Conservation (phyloP, 1,284 basidiomycete genomes). For the Cystobasidium pallidum region DNA sequence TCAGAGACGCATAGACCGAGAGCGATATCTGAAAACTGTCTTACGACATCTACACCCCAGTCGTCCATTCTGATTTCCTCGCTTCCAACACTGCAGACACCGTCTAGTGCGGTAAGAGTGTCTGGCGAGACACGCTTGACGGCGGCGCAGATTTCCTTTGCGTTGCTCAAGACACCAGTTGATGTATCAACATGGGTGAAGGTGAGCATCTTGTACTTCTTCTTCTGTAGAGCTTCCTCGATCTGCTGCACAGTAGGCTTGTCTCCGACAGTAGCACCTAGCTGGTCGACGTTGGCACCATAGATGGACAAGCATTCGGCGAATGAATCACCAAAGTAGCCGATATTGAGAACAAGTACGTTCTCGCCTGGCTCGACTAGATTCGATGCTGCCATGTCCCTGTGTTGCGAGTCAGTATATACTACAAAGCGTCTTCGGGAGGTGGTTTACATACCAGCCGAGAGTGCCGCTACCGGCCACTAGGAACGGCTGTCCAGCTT, state of each 20-base stretch:
- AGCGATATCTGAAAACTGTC: not conserved
- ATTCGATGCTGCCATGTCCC: constrained; percentile 78
- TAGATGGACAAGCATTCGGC: constrained; percentile 72
- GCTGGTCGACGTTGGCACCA: constrained; percentile 83
- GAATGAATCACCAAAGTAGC: constrained; percentile 88
- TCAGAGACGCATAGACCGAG: not conserved
- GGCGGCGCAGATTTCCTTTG: constrained; percentile 73
- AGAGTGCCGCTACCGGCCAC: constrained; percentile 93
- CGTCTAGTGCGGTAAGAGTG: constrained; percentile 84
- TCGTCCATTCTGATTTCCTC: constrained; percentile 92
- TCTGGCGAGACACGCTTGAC: constrained; percentile 81
- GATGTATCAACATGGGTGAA: constrained; percentile 74
- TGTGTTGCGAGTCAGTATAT: too few species aligned
- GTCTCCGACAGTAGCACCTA: constrained; percentile 80
- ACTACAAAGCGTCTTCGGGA: too few species aligned
- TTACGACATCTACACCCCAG: constrained; percentile 79
- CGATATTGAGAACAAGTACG: constrained; percentile 74
- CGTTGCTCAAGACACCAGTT: constrained; percentile 79
- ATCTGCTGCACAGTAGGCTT: constrained; percentile 69
- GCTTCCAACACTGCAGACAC: constrained; percentile 92
- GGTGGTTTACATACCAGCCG: too few species aligned
- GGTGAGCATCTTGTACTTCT: constrained; percentile 87
- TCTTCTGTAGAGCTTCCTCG: constrained; percentile 71
- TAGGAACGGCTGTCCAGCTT: constrained; percentile 80
- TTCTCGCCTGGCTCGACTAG: constrained; percentile 77